Conservation (phyloP, 2,329 filamentous ascomycete species). For the Xylariaceae sp. region DNA sequence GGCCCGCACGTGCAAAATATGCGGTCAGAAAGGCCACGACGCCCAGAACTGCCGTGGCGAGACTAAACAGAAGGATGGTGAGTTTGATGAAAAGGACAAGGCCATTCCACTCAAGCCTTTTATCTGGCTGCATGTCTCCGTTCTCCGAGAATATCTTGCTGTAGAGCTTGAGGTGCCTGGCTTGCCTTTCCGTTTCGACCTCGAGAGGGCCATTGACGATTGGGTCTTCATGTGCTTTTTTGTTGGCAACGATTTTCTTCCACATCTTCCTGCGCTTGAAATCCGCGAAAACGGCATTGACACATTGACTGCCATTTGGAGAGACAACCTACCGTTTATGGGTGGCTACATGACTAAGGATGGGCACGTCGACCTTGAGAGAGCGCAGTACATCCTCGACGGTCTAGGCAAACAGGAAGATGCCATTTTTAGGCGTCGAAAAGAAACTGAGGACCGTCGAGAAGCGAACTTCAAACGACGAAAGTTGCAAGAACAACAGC, state of each 20-base stretch:
- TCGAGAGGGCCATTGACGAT: conserved; percentile 91
- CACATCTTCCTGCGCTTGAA: conserved; percentile 93
- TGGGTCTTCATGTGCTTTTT: conserved; percentile 99
- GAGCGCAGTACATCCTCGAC: conserved; percentile 82
- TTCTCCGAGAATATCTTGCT: conserved; percentile 88
- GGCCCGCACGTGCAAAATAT: conserved; percentile 77
- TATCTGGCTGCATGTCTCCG: conserved; percentile 93
- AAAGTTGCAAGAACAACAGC: conserved; percentile 62
- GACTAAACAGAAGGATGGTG: conserved; percentile 71
- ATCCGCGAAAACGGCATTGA: conserved; percentile 98
- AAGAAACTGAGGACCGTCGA: conserved; percentile 78
- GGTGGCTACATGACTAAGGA: conserved; percentile 96
- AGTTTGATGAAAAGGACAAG: conserved; percentile 78
- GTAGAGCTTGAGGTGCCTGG: conserved; percentile 81
- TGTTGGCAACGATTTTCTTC: conserved; percentile 96
- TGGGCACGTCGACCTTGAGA: conserved; percentile 80
- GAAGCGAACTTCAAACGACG: conserved; percentile 76
- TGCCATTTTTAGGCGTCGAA: conserved; percentile 83
- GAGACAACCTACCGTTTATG: conserved; percentile 85
- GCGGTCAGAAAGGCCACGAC: conserved; percentile 88
- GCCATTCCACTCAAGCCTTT: conserved; percentile 77
- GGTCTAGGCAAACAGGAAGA: conserved; percentile 92
- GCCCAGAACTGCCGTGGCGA: conserved; percentile 79
- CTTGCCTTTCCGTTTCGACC: conserved; percentile 82
- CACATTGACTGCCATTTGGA: conserved; percentile 94